Evolutionary conservation across 2,329 filamentous ascomycete genomes (phyloP).

Genomic region (Aspergillus aculeatus): DNA sequence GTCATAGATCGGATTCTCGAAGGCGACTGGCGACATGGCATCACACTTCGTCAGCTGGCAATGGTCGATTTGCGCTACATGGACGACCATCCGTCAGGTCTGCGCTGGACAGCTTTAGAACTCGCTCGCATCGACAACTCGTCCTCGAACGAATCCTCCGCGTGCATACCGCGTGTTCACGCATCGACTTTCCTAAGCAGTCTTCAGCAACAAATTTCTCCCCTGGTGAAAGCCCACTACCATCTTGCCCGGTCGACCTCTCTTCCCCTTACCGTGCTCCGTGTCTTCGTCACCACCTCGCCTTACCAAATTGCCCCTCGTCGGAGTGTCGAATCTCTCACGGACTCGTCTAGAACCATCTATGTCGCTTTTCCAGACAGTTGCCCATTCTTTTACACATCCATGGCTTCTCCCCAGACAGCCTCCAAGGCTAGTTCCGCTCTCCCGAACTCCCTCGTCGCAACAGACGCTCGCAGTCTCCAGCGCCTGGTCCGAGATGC

Average conservation of each 20-base stretch:
- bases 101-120: slow-evolving; percentile 56
- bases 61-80: slow-evolving; percentile 56
- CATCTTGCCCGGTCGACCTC: slow-evolving; percentile 70
- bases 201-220: slow-evolving; percentile 70
- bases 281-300: slow-evolving; percentile 76
- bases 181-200: slow-evolving; percentile 75
- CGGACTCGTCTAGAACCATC: slow-evolving; percentile 68
- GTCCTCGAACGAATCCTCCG: slow-evolving; percentile 34
- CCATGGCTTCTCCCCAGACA: slow-evolving; percentile 41
- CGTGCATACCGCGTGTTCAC: slow-evolving; percentile 67
- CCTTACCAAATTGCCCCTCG: slow-evolving; percentile 64
- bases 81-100: slow-evolving; percentile 51
- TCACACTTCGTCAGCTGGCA: slow-evolving; percentile 56
- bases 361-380: slow-evolving; percentile 82
- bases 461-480: slow-evolving; percentile 61
- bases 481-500: slow-evolving; percentile 72
- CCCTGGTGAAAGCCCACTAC: slow-evolving; percentile 81
- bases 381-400: slow-evolving; percentile 71
- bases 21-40: slow-evolving; percentile 57
- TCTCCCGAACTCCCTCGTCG: slow-evolving; percentile 18
- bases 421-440: slow-evolving; percentile 36
- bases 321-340: slow-evolving; percentile 38
- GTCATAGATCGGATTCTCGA: slow-evolving; percentile 57
- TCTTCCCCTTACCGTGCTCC: slow-evolving; percentile 66
- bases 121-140: slow-evolving; percentile 34